These are phyloP conservation scores for Haplosporangium sp. DNA, from an alignment of 371 early-diverging fungal genomes.

Conservation along the genomic window DNA sequence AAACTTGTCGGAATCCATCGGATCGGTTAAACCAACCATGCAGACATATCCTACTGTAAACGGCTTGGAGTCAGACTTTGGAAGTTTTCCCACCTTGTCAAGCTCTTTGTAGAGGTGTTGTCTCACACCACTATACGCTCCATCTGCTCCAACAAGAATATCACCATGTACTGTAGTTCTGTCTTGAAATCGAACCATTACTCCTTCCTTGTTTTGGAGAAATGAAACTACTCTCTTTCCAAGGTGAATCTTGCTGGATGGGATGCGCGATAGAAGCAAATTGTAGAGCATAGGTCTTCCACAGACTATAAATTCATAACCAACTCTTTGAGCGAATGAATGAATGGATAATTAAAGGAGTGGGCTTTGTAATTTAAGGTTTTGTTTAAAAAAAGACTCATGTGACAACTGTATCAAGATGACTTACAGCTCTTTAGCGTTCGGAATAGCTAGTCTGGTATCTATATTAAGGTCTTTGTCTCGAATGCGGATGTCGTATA, in stretches of 20 bases:
- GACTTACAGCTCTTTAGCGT: too few relatives aligned
- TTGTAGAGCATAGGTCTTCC: background rate
- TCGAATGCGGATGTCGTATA: too few relatives aligned
- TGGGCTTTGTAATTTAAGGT: background rate
- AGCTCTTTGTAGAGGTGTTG: background rate
- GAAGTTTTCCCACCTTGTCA: background rate
- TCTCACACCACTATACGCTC: background rate
- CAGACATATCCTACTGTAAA: background rate
- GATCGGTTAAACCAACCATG: background rate
- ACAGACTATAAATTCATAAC: background rate
- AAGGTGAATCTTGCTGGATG: background rate
- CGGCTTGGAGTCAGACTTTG: background rate
- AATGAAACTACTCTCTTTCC: background rate
- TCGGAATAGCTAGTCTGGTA: too few relatives aligned
- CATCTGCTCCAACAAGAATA: background rate
- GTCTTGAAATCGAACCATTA: background rate
- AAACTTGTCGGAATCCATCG: background rate
- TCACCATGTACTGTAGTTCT: background rate
- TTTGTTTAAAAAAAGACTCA: too few relatives aligned
- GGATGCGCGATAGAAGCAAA: background rate
- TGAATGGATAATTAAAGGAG: background rate
- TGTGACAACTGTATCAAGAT: too few relatives aligned
- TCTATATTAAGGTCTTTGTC: background rate
- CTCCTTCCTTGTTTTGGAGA: background rate
- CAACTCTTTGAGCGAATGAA: background rate